phyloP scores from a whole-genome alignment of 352 stramenopile species.

The Phytophthora pseudosyringae region DNA sequence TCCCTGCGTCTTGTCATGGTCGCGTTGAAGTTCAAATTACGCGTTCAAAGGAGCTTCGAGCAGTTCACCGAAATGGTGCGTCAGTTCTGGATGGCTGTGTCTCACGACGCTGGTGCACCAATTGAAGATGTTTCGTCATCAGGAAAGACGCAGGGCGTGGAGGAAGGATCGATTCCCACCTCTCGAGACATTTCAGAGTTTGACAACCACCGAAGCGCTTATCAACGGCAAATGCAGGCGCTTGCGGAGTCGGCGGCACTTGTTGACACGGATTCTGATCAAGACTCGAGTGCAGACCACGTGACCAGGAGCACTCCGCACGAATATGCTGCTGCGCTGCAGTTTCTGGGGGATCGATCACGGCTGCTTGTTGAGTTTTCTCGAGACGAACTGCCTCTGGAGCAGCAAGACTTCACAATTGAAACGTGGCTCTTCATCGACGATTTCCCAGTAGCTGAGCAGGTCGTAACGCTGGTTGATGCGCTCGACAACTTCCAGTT shows the following conservation, averaged over 20 bases:
- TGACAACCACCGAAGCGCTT: constrained; percentile 4
- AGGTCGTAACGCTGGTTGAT: constrained; percentile 42
- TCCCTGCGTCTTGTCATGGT: constrained; percentile 35
- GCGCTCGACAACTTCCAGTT: constrained; percentile 42
- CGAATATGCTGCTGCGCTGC: constrained; percentile 38
- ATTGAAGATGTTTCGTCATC: constrained; percentile 12
- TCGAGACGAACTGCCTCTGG: constrained; percentile 10
- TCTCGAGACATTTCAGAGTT: constrained; percentile 19
- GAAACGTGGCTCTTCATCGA: constrained; percentile 51
- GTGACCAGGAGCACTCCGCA: constrained; percentile 2
- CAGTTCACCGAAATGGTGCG: neutral
- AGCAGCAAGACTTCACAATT: constrained; percentile 45
- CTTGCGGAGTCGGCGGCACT: constrained; percentile 1
- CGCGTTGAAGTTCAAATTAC: constrained; percentile 38
- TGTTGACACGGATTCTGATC: neutral
- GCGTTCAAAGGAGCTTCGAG: constrained; percentile 5
- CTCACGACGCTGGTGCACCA: constrained; percentile 8
- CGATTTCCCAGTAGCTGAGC: constrained; percentile 6
- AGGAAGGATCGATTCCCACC: constrained; percentile 14
- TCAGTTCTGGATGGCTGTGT: constrained; percentile 6
- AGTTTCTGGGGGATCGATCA: constrained; percentile 32
- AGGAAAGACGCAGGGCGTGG: neutral
- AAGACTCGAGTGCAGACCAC: neutral
- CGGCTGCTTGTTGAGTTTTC: constrained; percentile 33
- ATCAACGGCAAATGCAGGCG: constrained; percentile 10